These are phyloP conservation scores for Ceratocystis alfenasii DNA, from an alignment of 2,329 filamentous ascomycete species.

Conservation along the genomic window DNA sequence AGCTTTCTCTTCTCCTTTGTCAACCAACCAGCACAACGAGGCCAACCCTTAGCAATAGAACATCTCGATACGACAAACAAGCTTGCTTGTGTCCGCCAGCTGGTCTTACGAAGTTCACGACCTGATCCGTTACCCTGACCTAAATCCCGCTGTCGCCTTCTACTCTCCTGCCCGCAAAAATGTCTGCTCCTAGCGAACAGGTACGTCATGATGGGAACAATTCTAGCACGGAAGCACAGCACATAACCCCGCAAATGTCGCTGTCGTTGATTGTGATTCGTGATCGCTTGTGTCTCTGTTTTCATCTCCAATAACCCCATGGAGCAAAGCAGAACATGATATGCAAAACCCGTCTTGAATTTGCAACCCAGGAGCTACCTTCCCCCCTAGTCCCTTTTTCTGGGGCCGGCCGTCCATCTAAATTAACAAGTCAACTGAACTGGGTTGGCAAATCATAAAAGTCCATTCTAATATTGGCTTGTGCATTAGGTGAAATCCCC, in stretches of 20 bases:
- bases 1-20: neutral
- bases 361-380: neutral
- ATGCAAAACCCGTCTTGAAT: neutral
- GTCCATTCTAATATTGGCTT: slow-evolving; percentile 3
- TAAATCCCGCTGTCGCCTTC: neutral
- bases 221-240: slow-evolving; percentile 25
- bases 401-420: neutral
- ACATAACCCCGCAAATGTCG: neutral
- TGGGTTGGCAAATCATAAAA: neutral
- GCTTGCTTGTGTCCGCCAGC: neutral
- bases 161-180: slow-evolving; percentile 25
- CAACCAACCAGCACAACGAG: neutral
- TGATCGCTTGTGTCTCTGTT: neutral
- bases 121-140: neutral
- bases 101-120: neutral
- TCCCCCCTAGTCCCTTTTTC: neutral
- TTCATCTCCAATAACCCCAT: neutral
- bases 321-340: no score
- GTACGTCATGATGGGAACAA: slow-evolving; percentile 27
- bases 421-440: neutral
- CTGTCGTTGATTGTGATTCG: neutral
- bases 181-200: slow-evolving; percentile 36
- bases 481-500: slow-evolving; percentile 34
- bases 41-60: neutral
- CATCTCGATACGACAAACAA: neutral